phyloP scores from a whole-genome alignment of 2,329 filamentous ascomycete genomes.

The Drechmeria coniospora region DNA sequence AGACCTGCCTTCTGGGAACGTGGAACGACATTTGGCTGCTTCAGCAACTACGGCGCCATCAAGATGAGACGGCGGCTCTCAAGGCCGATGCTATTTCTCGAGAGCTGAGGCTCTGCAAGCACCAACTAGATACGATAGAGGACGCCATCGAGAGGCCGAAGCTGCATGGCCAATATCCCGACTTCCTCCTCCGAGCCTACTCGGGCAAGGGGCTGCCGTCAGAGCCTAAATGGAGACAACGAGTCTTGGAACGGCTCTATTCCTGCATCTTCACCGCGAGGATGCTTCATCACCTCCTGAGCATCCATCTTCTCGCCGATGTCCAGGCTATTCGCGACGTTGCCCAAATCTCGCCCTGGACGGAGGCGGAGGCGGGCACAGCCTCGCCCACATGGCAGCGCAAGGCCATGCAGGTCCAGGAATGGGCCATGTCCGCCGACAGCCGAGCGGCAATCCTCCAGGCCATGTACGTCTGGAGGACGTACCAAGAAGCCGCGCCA shows the following conservation, averaged over 20 bases:
- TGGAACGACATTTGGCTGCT: conserved; percentile 17
- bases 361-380: conserved; percentile 4
- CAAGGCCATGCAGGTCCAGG: conserved; percentile 8
- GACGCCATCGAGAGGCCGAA: conserved; percentile 6
- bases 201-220: conserved; percentile 12
- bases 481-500: conserved; percentile 8
- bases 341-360: conserved; percentile 1
- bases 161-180: conserved; percentile 5
- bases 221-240: conserved; percentile 8
- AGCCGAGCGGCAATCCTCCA: conserved; percentile 18
- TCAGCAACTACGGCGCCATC: conserved; percentile 10
- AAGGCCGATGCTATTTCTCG: conserved; percentile 3
- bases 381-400: conserved; percentile 8
- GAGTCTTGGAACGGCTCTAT: conserved; percentile 14
- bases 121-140: conserved; percentile 7
- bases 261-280: conserved; percentile 15
- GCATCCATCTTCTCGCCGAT: conserved; percentile 20
- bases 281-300: conserved; percentile 21
- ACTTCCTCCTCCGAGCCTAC: conserved; percentile 13
- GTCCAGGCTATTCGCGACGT: conserved; percentile 8
- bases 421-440: conserved; percentile 15
- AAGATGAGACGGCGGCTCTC: conserved; percentile 3
- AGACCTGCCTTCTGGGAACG: conserved; percentile 15
- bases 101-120: conserved; percentile 6
- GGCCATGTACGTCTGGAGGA: conserved; percentile 15